Evolutionary conservation across 108 stramenopile genomes (phyloP).

Genomic region (Cyclotella cryptica): DNA sequence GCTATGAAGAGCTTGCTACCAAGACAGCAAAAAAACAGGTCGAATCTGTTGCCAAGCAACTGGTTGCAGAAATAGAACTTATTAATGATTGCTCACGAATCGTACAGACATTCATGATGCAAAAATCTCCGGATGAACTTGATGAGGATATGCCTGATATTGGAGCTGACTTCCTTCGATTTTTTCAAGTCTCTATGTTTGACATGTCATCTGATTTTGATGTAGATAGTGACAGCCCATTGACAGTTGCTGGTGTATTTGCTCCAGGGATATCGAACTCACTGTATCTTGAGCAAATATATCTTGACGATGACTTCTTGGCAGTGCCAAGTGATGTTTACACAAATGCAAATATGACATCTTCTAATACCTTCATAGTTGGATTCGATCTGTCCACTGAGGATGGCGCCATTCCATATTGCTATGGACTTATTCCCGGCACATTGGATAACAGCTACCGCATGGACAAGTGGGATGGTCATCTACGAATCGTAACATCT

Average conservation of each 20-base stretch:
- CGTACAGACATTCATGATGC: conserved; percentile 21
- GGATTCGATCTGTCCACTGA: conserved; percentile 10
- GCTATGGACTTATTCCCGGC: conserved; percentile 10
- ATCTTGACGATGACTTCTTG: conserved; percentile 21
- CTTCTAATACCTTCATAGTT: conserved; percentile 1
- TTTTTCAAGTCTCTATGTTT: conserved; percentile 25
- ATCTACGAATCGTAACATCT: conserved; percentile 17
- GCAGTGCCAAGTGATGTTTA: not conserved
- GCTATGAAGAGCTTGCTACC: conserved; percentile 5
- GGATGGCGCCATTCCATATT: conserved; percentile 1
- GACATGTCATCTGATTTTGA: conserved; percentile 31
- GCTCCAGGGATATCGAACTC: not conserved
- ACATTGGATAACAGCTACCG: not conserved
- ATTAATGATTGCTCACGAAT: conserved; percentile 12
- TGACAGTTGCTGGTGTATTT: conserved; percentile 19
- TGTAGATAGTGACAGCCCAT: conserved; percentile 11
- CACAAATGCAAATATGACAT: not conserved
- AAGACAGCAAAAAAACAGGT: conserved; percentile 1
- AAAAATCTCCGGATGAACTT: not conserved
- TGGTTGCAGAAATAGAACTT: conserved; percentile 6
- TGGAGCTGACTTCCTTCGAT: conserved; percentile 5
- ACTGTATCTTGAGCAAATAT: not conserved
- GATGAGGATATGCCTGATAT: conserved; percentile 10
- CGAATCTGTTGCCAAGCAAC: conserved; percentile 5
- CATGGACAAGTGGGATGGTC: conserved; percentile 6